Evolutionary conservation across 345 rosid genomes (phyloP).

Genomic region (Kernera saxatilis): DNA sequence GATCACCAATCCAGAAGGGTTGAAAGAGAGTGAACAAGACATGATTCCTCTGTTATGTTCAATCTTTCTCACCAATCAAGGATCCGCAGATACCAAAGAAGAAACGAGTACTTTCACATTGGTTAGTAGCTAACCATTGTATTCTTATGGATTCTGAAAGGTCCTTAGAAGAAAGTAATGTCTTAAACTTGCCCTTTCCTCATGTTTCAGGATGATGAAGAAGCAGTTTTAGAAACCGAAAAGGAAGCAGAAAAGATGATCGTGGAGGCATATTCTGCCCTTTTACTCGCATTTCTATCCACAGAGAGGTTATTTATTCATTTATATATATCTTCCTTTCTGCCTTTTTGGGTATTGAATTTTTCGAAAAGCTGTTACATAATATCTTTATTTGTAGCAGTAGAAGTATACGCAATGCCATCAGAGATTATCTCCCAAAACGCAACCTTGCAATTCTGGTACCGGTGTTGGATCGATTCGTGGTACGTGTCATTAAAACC

Average conservation of each 20-base stretch:
- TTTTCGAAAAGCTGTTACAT: not conserved
- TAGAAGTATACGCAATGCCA: slow-evolving; percentile 54
- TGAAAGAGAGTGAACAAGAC: slow-evolving; percentile 41
- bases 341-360: not conserved
- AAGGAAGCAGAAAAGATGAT: slow-evolving; percentile 97
- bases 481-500: slow-evolving; percentile 49
- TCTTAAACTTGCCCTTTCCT: not conserved
- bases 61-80: slow-evolving; percentile 75
- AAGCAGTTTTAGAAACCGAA: slow-evolving; percentile 69
- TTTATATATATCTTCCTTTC: not conserved
- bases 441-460: slow-evolving; percentile 57
- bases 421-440: slow-evolving; percentile 64
- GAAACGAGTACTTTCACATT: slow-evolving; percentile 43
- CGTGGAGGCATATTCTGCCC: slow-evolving; percentile 85
- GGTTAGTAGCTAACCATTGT: slow-evolving; percentile 42
- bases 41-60: slow-evolving; percentile 80
- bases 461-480: slow-evolving; percentile 88
- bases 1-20: slow-evolving; percentile 46
- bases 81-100: slow-evolving; percentile 53
- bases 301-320: slow-evolving; percentile 56
- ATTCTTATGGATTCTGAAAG: not conserved
- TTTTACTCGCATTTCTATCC: slow-evolving; percentile 86
- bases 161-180: not conserved
- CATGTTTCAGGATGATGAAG: slow-evolving; percentile 57
- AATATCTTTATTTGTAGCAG: slow-evolving; percentile 38